Evolutionary conservation across 1,284 basidiomycete genomes (phyloP).

Genomic region (Inonotus obliquus): DNA sequence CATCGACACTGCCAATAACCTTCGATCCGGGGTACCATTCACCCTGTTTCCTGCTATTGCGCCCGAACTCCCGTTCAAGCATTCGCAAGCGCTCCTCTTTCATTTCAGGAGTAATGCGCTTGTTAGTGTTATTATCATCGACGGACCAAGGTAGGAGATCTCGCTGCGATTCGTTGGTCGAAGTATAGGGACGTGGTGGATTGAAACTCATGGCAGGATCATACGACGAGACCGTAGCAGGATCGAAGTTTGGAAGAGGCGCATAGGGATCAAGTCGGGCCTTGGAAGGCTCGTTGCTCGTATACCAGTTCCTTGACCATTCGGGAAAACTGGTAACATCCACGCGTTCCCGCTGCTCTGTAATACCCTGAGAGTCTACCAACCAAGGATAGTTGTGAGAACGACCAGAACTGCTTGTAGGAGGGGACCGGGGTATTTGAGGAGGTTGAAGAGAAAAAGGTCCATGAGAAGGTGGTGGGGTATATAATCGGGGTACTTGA

Average conservation of each 20-base stretch:
- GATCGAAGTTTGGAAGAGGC: slow-evolving; percentile 29
- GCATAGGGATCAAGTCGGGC: slow-evolving; percentile 21
- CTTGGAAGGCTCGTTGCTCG: slow-evolving; percentile 19
- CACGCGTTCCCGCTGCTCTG: slow-evolving; percentile 29
- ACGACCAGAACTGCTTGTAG: slow-evolving; percentile 3
- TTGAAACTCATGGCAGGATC: slow-evolving; percentile 32
- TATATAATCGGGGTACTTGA: slow-evolving; percentile 27
- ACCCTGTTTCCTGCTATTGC: slow-evolving; percentile 25
- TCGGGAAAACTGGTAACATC: slow-evolving; percentile 58
- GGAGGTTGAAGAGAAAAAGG: slow-evolving; percentile 47
- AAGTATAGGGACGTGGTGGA: slow-evolving; percentile 25
- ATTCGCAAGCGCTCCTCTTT: slow-evolving; percentile 66
- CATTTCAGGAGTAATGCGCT: slow-evolving; percentile 41
- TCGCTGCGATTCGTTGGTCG: slow-evolving; percentile 38
- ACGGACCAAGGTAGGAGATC: slow-evolving; percentile 20
- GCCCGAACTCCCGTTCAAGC: slow-evolving; percentile 58
- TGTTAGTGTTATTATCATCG: slow-evolving; percentile 28
- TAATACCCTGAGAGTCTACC: slow-evolving; percentile 15
- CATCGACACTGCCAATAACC: slow-evolving; percentile 52
- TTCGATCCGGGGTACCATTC: slow-evolving; percentile 41
- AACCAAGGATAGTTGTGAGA: slow-evolving; percentile 18
- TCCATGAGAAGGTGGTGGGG: slow-evolving; percentile 25
- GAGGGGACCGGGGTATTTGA: neutral
- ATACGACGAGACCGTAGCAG: slow-evolving; percentile 26
- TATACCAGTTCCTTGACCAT: slow-evolving; percentile 58